These are phyloP conservation scores for Balansia obtecta DNA, from an alignment of 2,329 filamentous ascomycete genomes.

Conservation along the genomic window DNA sequence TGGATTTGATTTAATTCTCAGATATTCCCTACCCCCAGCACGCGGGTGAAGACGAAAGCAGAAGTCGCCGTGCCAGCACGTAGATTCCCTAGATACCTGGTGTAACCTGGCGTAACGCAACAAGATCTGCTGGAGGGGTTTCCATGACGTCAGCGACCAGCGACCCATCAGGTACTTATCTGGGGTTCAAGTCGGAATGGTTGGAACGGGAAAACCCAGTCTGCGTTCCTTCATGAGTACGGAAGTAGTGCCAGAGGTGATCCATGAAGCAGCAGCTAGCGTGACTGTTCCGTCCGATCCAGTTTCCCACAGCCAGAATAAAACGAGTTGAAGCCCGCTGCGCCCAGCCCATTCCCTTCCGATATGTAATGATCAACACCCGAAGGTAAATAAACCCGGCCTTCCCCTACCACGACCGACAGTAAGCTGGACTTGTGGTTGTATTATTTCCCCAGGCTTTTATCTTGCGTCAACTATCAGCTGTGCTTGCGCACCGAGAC, in stretches of 20 bases:
- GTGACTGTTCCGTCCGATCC: background rate
- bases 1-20: too few relatives aligned
- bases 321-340: slow-evolving; percentile 2
- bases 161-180: background rate
- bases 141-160: slow-evolving; percentile 14
- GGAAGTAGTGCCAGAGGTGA: too few relatives aligned
- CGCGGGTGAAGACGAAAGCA: too few relatives aligned
- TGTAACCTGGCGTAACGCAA: background rate
- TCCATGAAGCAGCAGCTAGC: too few relatives aligned
- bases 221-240: background rate
- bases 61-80: too few relatives aligned
- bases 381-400: background rate
- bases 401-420: background rate
- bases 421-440: background rate
- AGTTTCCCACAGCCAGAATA: slow-evolving; percentile 3
- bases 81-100: too few relatives aligned
- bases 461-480: background rate
- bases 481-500: background rate
- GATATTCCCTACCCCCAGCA: too few relatives aligned
- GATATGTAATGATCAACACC: background rate
- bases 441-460: background rate
- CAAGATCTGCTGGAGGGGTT: slow-evolving; percentile 6
- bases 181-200: background rate
- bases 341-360: background rate
- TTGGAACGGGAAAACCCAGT: background rate